Evolutionary conservation across 1,139 yeast species (phyloP), one percentile per base, ranked within the genome.

Genomic region (Debaryomyces robertsiae): DNA sequence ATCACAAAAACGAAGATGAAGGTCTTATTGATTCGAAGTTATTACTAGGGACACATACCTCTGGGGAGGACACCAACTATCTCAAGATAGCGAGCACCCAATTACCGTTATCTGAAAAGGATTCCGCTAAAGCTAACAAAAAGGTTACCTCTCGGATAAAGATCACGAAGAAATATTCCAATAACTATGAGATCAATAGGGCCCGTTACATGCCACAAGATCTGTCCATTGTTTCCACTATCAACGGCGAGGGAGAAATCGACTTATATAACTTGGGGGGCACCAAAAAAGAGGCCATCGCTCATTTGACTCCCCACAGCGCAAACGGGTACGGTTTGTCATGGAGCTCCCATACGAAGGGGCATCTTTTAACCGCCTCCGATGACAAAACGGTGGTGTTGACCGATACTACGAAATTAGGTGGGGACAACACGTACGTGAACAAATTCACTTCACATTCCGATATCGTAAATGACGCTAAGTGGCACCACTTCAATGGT

Each of bases 21-120:
- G 56, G 74, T 47, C 48, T 76, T 56, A 46, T 77, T 57, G 65
- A 71, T 53, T 59, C 74, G 23, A 61, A 57, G 36, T 60, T 93
- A 42, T 60, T 91, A 16, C 63, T 91, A 30, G 96, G 97, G 9
- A 93, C 98, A 0, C 91, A 88, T 57, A 88, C 98, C 0, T 79
- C 91, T 1, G 95, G 89, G 2, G 82, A 79, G 42, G 95, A 83
- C 41, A 76, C 77, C 3, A 87, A 93, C 57, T 88, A 81, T 59
- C 62, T 93, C 48, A 86, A 93, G 56, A 65, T 90, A 23, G 95
- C 93, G 2, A 66, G 81, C 3, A 79, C 90, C 2, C 83, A 82
- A 41, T 53, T 86, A n/a, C 95, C 96, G 1, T 45, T 57, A 47
- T 44, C 55, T 46, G 48, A 62, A 10, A 57, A 49, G 2, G 53